Conservation (phyloP, 306 rosid genomes). For the Prinsepia uniflora region DNA sequence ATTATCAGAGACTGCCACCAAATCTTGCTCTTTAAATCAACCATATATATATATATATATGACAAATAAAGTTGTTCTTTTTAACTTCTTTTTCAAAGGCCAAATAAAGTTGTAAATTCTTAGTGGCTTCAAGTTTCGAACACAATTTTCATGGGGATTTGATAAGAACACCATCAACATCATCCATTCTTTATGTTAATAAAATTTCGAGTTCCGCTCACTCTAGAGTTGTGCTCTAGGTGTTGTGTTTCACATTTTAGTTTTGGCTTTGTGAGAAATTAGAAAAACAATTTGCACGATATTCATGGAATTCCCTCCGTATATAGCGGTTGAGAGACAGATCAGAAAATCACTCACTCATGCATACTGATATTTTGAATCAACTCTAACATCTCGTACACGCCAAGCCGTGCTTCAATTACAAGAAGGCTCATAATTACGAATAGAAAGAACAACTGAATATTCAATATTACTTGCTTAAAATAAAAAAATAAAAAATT, state of each 20-base stretch:
- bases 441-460: background rate
- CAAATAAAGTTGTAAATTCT: background rate
- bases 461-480: background rate
- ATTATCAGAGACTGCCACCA: background rate
- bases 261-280: too few species aligned
- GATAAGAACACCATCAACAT: background rate
- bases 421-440: background rate
- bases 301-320: too few species aligned
- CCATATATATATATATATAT: too few species aligned
- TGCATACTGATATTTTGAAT: background rate
- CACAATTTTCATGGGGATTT: background rate
- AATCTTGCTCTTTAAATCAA: background rate
- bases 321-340: too few species aligned
- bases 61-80: too few species aligned
- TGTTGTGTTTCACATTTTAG: too few species aligned
- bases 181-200: too few species aligned
- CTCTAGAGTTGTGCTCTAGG: too few species aligned
- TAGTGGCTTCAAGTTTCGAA: background rate
- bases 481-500: background rate
- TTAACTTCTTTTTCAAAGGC: too few species aligned
- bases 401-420: constrained; percentile 1
- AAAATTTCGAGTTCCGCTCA: too few species aligned
- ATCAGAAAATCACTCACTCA: background rate
- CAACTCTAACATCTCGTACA: background rate
- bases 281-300: too few species aligned